Conservation (phyloP, 345 rosid genomes). For the Erodium maritimum region DNA sequence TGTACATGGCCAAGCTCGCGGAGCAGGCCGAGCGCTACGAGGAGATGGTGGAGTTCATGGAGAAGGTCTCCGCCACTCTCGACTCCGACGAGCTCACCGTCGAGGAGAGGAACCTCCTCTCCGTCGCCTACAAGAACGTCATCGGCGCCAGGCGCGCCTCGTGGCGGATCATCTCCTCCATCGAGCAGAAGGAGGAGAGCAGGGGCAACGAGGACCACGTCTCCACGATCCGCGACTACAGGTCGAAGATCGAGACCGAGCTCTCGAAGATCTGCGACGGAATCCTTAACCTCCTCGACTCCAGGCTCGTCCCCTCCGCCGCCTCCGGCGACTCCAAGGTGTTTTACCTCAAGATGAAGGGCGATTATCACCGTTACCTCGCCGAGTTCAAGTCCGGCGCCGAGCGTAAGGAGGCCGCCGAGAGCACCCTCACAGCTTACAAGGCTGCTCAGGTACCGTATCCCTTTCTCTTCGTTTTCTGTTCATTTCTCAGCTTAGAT, state of each 20-base stretch:
- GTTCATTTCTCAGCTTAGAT: too few relatives aligned
- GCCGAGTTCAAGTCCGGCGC: conserved; percentile 26
- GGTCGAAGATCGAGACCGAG: conserved; percentile 51
- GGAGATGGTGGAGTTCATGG: conserved; percentile 82
- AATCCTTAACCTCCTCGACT: conserved; percentile 30
- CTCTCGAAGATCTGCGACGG: conserved; percentile 34
- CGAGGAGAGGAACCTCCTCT: conserved; percentile 65
- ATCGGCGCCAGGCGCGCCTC: conserved; percentile 75
- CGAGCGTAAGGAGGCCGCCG: conserved; percentile 57
- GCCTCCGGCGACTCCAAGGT: conserved; percentile 47
- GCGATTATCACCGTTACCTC: conserved; percentile 37
- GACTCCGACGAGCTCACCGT: conserved; percentile 49
- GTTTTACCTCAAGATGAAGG: conserved; percentile 57
- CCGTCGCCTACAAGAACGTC: conserved; percentile 26
- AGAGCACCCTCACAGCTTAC: conserved; percentile 14
- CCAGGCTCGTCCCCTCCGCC: conserved; percentile 40
- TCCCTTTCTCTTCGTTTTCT: too few relatives aligned
- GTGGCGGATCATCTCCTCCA: conserved; percentile 61
- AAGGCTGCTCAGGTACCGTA: conserved; percentile 50
- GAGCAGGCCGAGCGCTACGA: conserved; percentile 31
- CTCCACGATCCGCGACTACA: conserved; percentile 51
- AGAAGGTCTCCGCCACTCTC: conserved; percentile 43
- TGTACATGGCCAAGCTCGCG: conserved; percentile 35
- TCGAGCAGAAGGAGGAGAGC: conserved; percentile 18
- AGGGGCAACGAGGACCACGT: conserved; percentile 57